A percentile compares a stretch with the other conserved stretches of the same genome.
Evolutionary conservation across 305 asterid species (phyloP).

Genomic region (Petunia hybrid): DNA sequence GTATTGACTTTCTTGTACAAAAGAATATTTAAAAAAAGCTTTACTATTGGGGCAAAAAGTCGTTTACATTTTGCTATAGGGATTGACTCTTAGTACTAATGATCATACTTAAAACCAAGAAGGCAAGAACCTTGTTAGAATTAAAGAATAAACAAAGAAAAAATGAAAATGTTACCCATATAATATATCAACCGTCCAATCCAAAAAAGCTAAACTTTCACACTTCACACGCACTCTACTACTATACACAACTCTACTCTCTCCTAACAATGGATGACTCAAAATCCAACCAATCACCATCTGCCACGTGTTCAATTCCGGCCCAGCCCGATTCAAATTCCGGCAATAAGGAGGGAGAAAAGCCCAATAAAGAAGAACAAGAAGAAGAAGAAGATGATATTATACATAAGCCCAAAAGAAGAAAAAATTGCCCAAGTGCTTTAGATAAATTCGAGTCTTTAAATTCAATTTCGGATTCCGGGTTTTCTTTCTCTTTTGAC

Average conservation of each 20-base stretch:
- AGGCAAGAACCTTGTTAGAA: too few relatives aligned
- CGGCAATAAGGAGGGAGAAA: constrained; percentile 23
- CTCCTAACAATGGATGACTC: constrained; percentile 35
- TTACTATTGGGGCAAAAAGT: too few relatives aligned
- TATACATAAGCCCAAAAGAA: constrained; percentile 42
- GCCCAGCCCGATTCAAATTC: constrained; percentile 29
- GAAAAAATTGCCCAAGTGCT: constrained; percentile 46
- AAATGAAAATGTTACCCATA: too few relatives aligned
- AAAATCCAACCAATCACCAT: constrained; percentile 33
- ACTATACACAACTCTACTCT: neutral
- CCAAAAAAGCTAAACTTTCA: neutral
- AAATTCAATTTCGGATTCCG: constrained; percentile 31
- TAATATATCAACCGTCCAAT: too few relatives aligned
- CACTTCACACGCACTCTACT: neutral
- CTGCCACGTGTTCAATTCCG: constrained; percentile 29
- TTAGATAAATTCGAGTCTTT: constrained; percentile 41
- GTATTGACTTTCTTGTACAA: too few relatives aligned
- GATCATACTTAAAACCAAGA: too few relatives aligned
- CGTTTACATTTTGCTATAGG: too few relatives aligned
- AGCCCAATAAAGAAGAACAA: constrained; percentile 30
- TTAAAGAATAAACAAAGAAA: too few relatives aligned
- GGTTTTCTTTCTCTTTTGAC: constrained; percentile 51
- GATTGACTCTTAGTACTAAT: too few relatives aligned
- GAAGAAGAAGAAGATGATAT: constrained; percentile 34
- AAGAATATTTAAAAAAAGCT: too few relatives aligned